phyloP scores from a whole-genome alignment of 306 rosid species.

The Prinsepia uniflora region DNA sequence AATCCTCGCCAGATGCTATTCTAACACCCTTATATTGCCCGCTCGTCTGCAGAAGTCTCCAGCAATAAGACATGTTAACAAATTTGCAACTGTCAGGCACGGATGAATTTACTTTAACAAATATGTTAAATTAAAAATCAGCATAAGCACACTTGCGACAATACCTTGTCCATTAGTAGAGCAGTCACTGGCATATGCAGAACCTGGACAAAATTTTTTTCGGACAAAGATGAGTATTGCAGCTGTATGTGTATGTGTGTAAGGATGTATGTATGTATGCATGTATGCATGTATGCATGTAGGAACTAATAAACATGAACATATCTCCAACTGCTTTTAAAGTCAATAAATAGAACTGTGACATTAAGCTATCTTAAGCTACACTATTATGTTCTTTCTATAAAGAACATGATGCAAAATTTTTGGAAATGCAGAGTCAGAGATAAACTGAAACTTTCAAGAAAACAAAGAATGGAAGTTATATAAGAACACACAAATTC shows the following conservation, averaged over 20 bases:
- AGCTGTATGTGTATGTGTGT: background rate
- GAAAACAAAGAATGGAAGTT: background rate
- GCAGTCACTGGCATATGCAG: slow-evolving; percentile 78
- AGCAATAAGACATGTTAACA: slow-evolving; percentile 26
- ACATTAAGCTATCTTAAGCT: background rate
- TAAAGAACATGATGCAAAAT: background rate
- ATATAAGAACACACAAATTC: background rate
- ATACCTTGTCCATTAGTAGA: slow-evolving; percentile 75
- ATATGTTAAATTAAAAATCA: slow-evolving; percentile 11
- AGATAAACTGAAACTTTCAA: background rate
- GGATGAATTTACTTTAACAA: slow-evolving; percentile 14
- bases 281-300: too few relatives aligned
- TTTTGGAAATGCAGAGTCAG: background rate
- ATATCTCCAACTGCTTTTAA: background rate
- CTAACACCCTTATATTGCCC: too few relatives aligned
- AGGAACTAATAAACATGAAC: slow-evolving; percentile 1
- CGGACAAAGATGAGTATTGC: slow-evolving; percentile 26
- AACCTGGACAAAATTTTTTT: slow-evolving; percentile 54
- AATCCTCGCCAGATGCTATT: slow-evolving; percentile 85
- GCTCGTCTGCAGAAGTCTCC: slow-evolving; percentile 47
- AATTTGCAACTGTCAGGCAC: slow-evolving; percentile 19
- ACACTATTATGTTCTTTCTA: background rate
- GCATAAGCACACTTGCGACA: slow-evolving; percentile 8
- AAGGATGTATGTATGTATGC: background rate
- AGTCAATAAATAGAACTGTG: background rate